A percentile compares a stretch with the other conserved stretches of the same genome.
Evolutionary conservation across 1,284 basidiomycete genomes (phyloP).

Genomic region (Macrocybe sp.): DNA sequence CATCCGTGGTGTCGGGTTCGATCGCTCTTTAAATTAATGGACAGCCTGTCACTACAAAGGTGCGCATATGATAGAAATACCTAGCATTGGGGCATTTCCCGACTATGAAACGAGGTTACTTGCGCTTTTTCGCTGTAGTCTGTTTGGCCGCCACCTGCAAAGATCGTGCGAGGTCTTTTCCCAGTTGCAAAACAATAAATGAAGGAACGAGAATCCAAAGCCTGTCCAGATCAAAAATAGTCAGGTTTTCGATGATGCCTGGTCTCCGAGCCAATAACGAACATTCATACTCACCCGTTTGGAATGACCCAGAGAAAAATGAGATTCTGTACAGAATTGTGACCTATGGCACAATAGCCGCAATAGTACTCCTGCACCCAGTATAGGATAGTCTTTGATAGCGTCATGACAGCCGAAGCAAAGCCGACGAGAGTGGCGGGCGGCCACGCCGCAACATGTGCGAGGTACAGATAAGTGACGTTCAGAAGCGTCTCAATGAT

Average conservation of each 20-base stretch:
- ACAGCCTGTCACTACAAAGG: too few relatives aligned
- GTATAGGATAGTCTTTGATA: slow-evolving; percentile 85
- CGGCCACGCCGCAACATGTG: slow-evolving; percentile 54
- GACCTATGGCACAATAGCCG: slow-evolving; percentile 66
- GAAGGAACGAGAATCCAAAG: slow-evolving; percentile 70
- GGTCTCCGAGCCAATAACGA: background rate
- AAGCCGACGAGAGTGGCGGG: slow-evolving; percentile 75
- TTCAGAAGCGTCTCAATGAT: slow-evolving; percentile 77
- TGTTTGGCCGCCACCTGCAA: slow-evolving; percentile 35
- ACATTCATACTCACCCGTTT: slow-evolving; percentile 56
- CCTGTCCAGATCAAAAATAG: slow-evolving; percentile 28
- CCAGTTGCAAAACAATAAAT: slow-evolving; percentile 50
- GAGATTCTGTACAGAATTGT: slow-evolving; percentile 56
- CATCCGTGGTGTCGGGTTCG: too few relatives aligned
- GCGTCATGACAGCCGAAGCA: slow-evolving; percentile 66
- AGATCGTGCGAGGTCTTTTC: slow-evolving; percentile 47
- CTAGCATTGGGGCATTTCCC: background rate
- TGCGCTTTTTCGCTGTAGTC: slow-evolving; percentile 18
- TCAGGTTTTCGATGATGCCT: too few relatives aligned
- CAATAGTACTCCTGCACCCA: slow-evolving; percentile 75
- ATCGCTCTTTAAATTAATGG: too few relatives aligned
- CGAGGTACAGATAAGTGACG: slow-evolving; percentile 70
- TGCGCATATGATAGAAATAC: too few relatives aligned
- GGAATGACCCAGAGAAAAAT: slow-evolving; percentile 71
- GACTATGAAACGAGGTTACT: slow-evolving; percentile 2